These are phyloP conservation scores for Diospyros kaki DNA, from an alignment of 148 eudicot genomes.

Conservation along the genomic window DNA sequence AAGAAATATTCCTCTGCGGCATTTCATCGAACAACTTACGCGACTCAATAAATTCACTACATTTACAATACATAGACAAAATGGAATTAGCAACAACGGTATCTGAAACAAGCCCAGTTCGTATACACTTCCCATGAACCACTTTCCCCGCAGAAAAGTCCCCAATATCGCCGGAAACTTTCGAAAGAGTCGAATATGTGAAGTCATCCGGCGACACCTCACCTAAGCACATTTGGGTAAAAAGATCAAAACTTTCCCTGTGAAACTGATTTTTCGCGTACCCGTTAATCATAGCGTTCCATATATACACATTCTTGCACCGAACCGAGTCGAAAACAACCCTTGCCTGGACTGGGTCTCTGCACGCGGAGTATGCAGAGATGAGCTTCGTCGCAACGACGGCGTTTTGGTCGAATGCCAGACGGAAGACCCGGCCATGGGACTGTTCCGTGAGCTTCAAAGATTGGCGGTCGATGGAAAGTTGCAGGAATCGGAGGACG, in stretches of 20 bases:
- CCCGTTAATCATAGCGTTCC: slow-evolving; percentile 38
- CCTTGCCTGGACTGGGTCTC: slow-evolving; percentile 9
- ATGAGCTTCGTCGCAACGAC: slow-evolving; percentile 36
- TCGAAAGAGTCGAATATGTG: slow-evolving; percentile 30
- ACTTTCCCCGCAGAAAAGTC: slow-evolving; percentile 21
- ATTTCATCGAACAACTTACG: slow-evolving; percentile 42
- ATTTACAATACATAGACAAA: slow-evolving; percentile 35
- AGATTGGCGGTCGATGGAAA: slow-evolving; percentile 25
- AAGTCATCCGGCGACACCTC: slow-evolving; percentile 27
- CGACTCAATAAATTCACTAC: slow-evolving; percentile 15
- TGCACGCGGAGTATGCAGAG: slow-evolving; percentile 24
- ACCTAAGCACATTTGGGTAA: slow-evolving; percentile 27
- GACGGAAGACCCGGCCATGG: slow-evolving; percentile 24
- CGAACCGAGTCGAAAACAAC: slow-evolving; percentile 25
- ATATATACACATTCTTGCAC: slow-evolving; percentile 27
- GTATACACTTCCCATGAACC: slow-evolving; percentile 16
- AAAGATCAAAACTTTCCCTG: slow-evolving; percentile 24
- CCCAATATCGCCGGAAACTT: slow-evolving; percentile 19
- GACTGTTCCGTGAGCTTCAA: slow-evolving; percentile 24
- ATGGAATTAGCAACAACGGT: slow-evolving; percentile 25
- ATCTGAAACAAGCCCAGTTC: slow-evolving; percentile 20
- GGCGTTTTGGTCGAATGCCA: slow-evolving; percentile 28
- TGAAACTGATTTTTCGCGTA: slow-evolving; percentile 20
- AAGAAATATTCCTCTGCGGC: slow-evolving; percentile 34
- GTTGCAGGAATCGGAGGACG: slow-evolving; percentile 17